Evolutionary conservation across 1,284 basidiomycete genomes (phyloP), one percentile per base, ranked within the genome.

Genomic region (Austroboletus novae-zelandiae): DNA sequence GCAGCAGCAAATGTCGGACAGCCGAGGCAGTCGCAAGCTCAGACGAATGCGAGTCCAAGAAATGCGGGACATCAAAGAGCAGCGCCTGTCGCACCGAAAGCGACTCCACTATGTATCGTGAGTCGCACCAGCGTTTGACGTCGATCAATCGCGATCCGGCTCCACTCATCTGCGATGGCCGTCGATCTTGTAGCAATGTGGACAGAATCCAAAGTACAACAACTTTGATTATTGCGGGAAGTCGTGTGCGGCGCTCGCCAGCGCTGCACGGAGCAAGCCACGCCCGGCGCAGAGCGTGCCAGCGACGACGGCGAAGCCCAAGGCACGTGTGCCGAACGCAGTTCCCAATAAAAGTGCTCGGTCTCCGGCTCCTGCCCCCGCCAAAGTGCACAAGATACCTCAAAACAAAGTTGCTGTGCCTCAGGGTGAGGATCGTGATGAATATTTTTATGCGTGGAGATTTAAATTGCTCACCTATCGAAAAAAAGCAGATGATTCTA

Each of bases 121-220:
- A 67, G 68, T 64, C 43, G 25, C 45, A 50, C 37, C 50, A 50
- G 52, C 35, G 31, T n/a, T 52, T 45, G 18, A 47, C 31, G 56
- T 52, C 59, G 54, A 66, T 67, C 65, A 59, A 59, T 68, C 50
- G 50, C 47, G 64, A 68, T 65, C 62, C 34, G 42, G 17, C 23
- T 32, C 23, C 46, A 32, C 40, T 61, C 51, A 58, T 55, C 53
- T 51, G 47, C 46, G 47, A 62, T 59, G 64, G 41, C 20, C 46
- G 51, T 48, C 60, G 59, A 63, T 67, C 54, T 27, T 56, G 30
- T 43, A 67, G 65, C 31, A 67, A 30, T 67, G 65, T 57, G 58
- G 62, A 31, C 62, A 68, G 54, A 71, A 68, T 45, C 66, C 68
- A 42, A 71, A 57, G 56, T 70, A 58, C 62, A 64, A 43, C 29